Evolutionary conservation across 208 protist genomes (phyloP), one percentile per base, ranked within the genome.

Genomic region (Trypanosoma lewisi): DNA sequence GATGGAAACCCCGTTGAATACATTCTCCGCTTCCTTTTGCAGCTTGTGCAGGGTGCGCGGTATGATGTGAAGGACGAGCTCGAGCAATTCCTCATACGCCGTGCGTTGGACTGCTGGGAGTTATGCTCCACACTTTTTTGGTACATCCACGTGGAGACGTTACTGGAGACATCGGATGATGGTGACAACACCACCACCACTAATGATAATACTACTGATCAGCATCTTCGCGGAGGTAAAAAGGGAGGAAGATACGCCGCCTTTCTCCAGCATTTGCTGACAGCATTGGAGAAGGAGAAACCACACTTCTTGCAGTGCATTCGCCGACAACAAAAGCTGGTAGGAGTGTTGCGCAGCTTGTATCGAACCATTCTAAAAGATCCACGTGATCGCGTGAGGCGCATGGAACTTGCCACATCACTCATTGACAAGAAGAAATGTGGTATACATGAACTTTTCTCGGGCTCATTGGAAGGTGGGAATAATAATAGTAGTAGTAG

Each of bases 1-100:
- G 54, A 59, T 9, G 52, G 63, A 33, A 69, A 91, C 37, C 56
- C 67, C 34, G 72, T 92, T 57, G 76, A 61, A 12, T 51, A 52
- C 5, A 49, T 96, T 21, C 75, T 73, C 25, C 65, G 59, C 5
- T 71, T 93, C 21, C 50, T 74, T 14, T 71, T 85, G 25, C 85
- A 89, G 67, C 80, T 96, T 5, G 68, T 95, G n/a, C 89, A 95
- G 63, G 82, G 85, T 33, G 63, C 89, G 51, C 76, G 77, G n/a
- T 88, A 94, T 60, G 91, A 96, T 74, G 71, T 67, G 17, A 72
- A 76, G 16, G 69, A 72, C 30, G 77, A 83, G 42, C 56, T 93
- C 16, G 75, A 77, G n/a, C 27, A 52, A 34, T 79, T 94, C 55
- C 63, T 96, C 30, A 25, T 92, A 28, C 58, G 69, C 21, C 78